A percentile compares a stretch with the other conserved stretches of the same genome.
Conservation (phyloP, 2,329 filamentous ascomycete species). For the Xylariomycetidae sp. region DNA sequence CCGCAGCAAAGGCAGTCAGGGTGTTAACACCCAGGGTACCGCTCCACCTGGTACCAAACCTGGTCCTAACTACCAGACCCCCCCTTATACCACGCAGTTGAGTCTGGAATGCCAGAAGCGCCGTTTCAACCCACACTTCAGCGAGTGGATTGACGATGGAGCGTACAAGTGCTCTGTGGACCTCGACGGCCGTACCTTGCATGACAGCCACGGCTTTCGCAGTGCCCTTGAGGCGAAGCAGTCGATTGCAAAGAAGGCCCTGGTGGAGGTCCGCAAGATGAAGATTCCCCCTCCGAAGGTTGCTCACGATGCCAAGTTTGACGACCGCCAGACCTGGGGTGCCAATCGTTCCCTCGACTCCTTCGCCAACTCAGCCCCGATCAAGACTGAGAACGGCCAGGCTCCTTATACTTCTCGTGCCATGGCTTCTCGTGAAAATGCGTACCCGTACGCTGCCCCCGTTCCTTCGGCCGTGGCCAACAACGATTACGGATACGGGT, state of each 20-base stretch:
- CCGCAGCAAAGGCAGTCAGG: too few species aligned
- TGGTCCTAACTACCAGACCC: too few species aligned
- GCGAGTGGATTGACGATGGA: constrained; percentile 8
- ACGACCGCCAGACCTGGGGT: too few species aligned
- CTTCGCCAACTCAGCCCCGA: too few species aligned
- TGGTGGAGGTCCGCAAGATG: constrained; percentile 8
- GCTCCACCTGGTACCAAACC: too few species aligned
- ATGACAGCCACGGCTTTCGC: constrained; percentile 6
- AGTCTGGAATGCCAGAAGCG: constrained; percentile 22
- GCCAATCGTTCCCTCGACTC: too few species aligned
- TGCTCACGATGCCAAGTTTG: constrained; percentile 1
- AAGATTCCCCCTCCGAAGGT: constrained; percentile 3
- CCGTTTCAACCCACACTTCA: constrained; percentile 22
- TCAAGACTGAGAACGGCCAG: too few species aligned
- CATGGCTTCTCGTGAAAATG: too few species aligned
- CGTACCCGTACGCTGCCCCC: neutral
- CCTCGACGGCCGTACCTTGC: constrained; percentile 10
- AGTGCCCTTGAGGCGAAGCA: constrained; percentile 18
- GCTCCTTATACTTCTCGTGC: too few species aligned
- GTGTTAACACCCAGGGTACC: too few species aligned
- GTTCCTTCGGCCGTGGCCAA: neutral
- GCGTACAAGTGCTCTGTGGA: constrained; percentile 16
- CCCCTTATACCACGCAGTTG: too few species aligned
- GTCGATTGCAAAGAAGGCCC: constrained; percentile 12
- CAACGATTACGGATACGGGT: neutral